Conservation (phyloP, 2,329 filamentous ascomycete species). For the Colletotrichum gloeosporioides region DNA sequence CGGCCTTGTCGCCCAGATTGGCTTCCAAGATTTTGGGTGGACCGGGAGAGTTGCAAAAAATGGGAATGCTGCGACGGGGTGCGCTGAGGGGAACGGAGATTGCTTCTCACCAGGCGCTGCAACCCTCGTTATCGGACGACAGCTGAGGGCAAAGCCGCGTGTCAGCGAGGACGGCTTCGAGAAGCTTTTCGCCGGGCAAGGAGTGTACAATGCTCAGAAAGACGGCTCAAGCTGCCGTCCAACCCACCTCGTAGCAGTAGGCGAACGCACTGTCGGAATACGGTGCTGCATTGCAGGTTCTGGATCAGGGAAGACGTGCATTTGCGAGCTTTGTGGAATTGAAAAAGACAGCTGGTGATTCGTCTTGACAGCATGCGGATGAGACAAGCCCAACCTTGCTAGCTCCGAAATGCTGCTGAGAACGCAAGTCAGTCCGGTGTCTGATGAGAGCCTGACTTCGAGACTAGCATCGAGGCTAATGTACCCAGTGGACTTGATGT, state of each 20-base stretch:
- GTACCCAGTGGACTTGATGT: neutral
- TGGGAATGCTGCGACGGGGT: neutral
- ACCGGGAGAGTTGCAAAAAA: neutral
- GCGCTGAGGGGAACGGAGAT: neutral
- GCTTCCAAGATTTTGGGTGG: constrained; percentile 1
- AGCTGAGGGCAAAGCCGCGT: neutral
- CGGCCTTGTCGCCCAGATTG: neutral
- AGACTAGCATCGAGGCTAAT: constrained; percentile 12
- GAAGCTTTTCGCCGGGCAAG: neutral
- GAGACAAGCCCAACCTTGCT: constrained; percentile 17
- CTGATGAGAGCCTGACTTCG: neutral
- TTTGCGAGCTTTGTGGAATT: constrained; percentile 2
- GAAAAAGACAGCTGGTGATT: constrained; percentile 15
- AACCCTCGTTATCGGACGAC: constrained; percentile 1
- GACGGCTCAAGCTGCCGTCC: neutral
- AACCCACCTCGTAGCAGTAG: neutral
- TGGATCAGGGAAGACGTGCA: constrained; percentile 3
- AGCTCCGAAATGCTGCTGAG: neutral
- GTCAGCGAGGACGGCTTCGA: neutral
- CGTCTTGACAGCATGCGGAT: neutral
- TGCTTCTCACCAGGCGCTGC: neutral
- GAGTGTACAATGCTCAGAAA: neutral
- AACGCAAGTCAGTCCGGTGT: neutral
- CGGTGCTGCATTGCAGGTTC: neutral
- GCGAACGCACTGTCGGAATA: neutral